These are phyloP conservation scores for Parastagonospora nodorum DNA, from an alignment of 2,329 filamentous ascomycete genomes.

Conservation along the genomic window DNA sequence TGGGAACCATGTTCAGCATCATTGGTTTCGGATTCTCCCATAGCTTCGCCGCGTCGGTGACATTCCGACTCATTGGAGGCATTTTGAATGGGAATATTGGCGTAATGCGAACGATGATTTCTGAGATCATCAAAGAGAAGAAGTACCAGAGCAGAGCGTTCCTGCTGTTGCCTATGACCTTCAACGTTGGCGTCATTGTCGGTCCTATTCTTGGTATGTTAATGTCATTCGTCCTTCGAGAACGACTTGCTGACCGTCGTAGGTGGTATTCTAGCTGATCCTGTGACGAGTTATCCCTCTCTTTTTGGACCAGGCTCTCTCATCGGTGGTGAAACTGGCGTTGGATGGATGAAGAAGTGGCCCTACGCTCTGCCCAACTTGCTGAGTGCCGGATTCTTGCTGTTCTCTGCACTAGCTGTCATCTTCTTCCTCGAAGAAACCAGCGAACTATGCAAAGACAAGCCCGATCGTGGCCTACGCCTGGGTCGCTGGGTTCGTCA, in stretches of 20 bases:
- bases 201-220: conserved; percentile 46
- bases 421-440: conserved; percentile 70
- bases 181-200: conserved; percentile 63
- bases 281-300: conserved; percentile 63
- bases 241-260: conserved; percentile 40
- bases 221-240: neutral
- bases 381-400: conserved; percentile 66
- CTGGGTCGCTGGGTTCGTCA: conserved; percentile 47
- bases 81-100: conserved; percentile 74
- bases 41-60: conserved; percentile 65
- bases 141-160: conserved; percentile 64
- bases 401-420: conserved; percentile 59
- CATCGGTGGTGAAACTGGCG: conserved; percentile 62
- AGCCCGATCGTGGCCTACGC: conserved; percentile 48
- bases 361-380: conserved; percentile 74
- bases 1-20: conserved; percentile 69
- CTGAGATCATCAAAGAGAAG: conserved; percentile 73
- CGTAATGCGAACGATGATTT: conserved; percentile 75
- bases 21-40: conserved; percentile 72
- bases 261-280: conserved; percentile 72
- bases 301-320: conserved; percentile 66
- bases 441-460: conserved; percentile 47
- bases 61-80: conserved; percentile 70
- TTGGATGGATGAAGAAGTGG: conserved; percentile 67
- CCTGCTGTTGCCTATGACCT: conserved; percentile 68